These are phyloP conservation scores for Proliferodiscus dingleyae DNA, from an alignment of 2,329 filamentous ascomycete species.

Conservation along the genomic window DNA sequence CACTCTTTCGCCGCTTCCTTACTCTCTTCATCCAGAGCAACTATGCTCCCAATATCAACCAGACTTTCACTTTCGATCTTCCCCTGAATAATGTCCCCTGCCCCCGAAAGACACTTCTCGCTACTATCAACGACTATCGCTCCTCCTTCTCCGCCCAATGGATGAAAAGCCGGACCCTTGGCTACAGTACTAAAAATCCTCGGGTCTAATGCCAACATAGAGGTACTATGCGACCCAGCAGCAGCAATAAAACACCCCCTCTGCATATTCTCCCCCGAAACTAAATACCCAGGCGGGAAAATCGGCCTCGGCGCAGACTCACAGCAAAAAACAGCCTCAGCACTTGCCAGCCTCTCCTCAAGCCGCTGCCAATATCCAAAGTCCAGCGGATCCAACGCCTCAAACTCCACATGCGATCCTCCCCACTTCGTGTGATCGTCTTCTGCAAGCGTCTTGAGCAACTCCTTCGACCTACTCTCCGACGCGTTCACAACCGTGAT, in stretches of 20 bases:
- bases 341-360: conserved; percentile 62
- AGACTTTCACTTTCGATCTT: conserved; percentile 66
- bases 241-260: conserved; percentile 67
- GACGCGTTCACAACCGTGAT: conserved; percentile 1
- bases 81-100: conserved; percentile 77
- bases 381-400: conserved; percentile 67
- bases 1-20: conserved; percentile 43
- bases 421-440: conserved; percentile 39
- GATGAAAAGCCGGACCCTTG: neutral
- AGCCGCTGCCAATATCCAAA: conserved; percentile 21
- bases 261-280: conserved; percentile 60
- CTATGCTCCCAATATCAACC: conserved; percentile 76
- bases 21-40: conserved; percentile 26
- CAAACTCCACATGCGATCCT: conserved; percentile 64
- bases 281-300: conserved; percentile 67
- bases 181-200: conserved; percentile 37
- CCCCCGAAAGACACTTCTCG: conserved; percentile 71
- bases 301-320: conserved; percentile 68
- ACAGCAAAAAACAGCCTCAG: conserved; percentile 81
- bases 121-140: conserved; percentile 64
- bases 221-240: conserved; percentile 58
- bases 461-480: neutral
- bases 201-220: conserved; percentile 76
- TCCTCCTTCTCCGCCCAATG: neutral
- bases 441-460: neutral